Percentiles rank a stretch among this genome's conserved stretches.
Evolutionary conservation across 2,329 filamentous ascomycete genomes (phyloP).

Genomic region (Hymenoscyphus fraxineus): DNA sequence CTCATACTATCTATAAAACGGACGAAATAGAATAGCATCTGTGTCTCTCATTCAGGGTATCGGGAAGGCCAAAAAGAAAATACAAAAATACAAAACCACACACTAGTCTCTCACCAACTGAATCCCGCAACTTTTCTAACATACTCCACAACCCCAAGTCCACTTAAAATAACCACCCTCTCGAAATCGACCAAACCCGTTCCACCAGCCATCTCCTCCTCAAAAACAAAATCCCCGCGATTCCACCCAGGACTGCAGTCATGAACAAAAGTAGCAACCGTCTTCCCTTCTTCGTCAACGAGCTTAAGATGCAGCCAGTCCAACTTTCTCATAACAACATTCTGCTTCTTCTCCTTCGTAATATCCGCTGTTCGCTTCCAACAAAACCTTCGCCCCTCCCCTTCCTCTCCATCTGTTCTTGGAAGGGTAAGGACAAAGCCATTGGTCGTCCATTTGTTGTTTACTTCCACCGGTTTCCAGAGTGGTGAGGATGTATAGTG

Average conservation of each 20-base stretch:
- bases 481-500: not conserved
- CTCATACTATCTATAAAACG: too few species aligned
- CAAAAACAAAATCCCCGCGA: not conserved
- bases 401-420: not conserved
- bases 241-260: not conserved
- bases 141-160: conserved; percentile 1
- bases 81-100: too few species aligned
- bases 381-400: not conserved
- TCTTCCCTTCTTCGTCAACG: not conserved
- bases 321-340: not conserved
- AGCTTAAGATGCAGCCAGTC: not conserved
- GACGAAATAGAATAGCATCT: too few species aligned
- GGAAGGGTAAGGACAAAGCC: not conserved
- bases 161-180: not conserved
- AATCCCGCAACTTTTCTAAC: not conserved
- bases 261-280: not conserved
- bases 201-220: not conserved
- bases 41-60: too few species aligned
- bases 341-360: not conserved
- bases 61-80: too few species aligned
- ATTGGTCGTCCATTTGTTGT: not conserved
- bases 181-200: not conserved
- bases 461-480: not conserved
- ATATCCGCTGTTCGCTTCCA: not conserved
- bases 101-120: not conserved